These are phyloP conservation scores for Chrysosphaeria jannelii DNA, from an alignment of 2,329 filamentous ascomycete genomes.

Conservation along the genomic window DNA sequence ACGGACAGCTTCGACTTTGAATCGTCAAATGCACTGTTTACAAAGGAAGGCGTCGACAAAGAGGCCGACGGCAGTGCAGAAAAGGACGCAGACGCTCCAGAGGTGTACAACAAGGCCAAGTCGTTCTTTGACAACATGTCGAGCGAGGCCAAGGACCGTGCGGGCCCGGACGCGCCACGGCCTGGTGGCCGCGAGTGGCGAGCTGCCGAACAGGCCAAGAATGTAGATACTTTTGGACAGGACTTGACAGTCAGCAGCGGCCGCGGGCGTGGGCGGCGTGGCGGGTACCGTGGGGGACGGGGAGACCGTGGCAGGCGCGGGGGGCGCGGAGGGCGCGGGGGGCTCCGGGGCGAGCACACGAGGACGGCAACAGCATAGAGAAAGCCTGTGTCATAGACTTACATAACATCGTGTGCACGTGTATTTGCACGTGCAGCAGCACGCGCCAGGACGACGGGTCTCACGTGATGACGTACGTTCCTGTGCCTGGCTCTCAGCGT, in stretches of 20 bases:
- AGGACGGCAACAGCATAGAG: too few species aligned
- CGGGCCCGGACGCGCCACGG: constrained; percentile 35
- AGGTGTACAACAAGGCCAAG: constrained; percentile 55
- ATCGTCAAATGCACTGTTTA: constrained; percentile 62
- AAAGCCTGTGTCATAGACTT: too few species aligned
- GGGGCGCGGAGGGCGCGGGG: too few species aligned
- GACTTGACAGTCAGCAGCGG: too few species aligned
- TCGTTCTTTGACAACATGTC: constrained; percentile 99
- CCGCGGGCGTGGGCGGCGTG: constrained; percentile 42
- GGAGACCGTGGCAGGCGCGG: constrained; percentile 9
- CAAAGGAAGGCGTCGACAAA: constrained; percentile 61
- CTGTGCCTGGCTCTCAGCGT: too few species aligned
- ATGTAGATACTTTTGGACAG: constrained; percentile 85
- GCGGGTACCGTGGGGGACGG: constrained; percentile 12
- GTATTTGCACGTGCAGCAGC: too few species aligned
- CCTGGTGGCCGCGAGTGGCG: constrained; percentile 23
- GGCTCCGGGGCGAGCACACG: too few species aligned
- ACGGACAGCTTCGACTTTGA: constrained; percentile 96
- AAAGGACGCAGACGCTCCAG: constrained; percentile 12
- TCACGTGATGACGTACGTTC: too few species aligned
- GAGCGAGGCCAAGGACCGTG: constrained; percentile 69
- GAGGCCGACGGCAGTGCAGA: constrained; percentile 19
- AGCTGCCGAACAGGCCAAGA: constrained; percentile 1
- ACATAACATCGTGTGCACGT: too few species aligned
- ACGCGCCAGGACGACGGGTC: too few species aligned